Conservation (phyloP, 2,329 filamentous ascomycete species). For the Aspergillus unguis region DNA sequence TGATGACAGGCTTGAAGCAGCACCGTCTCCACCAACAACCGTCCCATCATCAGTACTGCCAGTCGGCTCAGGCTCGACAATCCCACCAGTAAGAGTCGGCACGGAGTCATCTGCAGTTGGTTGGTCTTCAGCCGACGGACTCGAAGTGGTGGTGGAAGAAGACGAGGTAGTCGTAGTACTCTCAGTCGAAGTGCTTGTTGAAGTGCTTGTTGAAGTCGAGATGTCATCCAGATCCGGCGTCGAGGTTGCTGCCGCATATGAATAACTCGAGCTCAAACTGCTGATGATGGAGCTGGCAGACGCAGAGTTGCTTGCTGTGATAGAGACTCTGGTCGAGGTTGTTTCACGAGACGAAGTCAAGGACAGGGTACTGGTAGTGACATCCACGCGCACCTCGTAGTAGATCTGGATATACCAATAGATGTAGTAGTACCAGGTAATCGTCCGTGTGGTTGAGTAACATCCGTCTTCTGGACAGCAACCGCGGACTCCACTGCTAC, state of each 20-base stretch:
- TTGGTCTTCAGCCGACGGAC: background rate
- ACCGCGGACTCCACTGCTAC: background rate
- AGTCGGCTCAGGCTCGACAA: background rate
- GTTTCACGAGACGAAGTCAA: background rate
- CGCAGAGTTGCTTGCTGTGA: background rate
- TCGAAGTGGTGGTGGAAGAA: background rate
- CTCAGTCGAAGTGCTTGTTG: too few relatives aligned
- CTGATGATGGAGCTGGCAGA: background rate
- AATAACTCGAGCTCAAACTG: background rate
- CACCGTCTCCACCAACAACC: background rate
- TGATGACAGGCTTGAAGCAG: background rate
- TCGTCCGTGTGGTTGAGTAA: background rate
- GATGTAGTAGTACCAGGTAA: constrained; percentile 7
- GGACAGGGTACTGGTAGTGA: background rate
- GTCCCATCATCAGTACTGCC: background rate
- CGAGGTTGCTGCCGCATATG: background rate
- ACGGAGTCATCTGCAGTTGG: background rate
- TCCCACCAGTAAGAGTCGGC: background rate
- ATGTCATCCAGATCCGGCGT: background rate
- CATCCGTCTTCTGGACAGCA: background rate
- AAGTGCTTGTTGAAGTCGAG: background rate
- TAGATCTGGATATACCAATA: constrained; percentile 7
- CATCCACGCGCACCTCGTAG: background rate
- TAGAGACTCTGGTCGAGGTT: background rate
- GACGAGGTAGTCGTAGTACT: too few relatives aligned